These are phyloP conservation scores for Fusarium solani-melongenae DNA, from an alignment of 2,329 filamentous ascomycete genomes.

Conservation along the genomic window DNA sequence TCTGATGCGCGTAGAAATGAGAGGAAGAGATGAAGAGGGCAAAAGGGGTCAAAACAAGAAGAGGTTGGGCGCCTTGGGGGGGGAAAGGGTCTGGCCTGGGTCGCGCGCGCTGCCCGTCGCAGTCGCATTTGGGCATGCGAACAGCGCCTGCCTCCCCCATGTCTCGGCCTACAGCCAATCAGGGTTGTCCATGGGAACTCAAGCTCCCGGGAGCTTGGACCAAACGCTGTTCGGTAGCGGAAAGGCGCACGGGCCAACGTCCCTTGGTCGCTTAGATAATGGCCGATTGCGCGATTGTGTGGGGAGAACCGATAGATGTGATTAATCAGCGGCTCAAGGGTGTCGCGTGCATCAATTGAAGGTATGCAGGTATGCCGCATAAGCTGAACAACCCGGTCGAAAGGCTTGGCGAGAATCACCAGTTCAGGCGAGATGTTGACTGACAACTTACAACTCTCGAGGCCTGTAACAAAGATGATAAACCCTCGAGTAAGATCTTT, in stretches of 20 bases:
- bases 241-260: slow-evolving; percentile 29
- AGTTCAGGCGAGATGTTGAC: slow-evolving; percentile 4
- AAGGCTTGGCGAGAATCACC: slow-evolving; percentile 2
- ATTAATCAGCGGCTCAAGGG: not conserved
- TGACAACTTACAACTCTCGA: not conserved
- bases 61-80: slow-evolving; percentile 39
- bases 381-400: not conserved
- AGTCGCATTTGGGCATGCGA: slow-evolving; percentile 39
- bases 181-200: slow-evolving; percentile 19
- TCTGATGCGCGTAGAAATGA: slow-evolving; percentile 21
- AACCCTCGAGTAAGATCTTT: slow-evolving; percentile 43
- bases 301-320: slow-evolving; percentile 5
- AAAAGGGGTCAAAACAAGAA: slow-evolving; percentile 32
- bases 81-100: slow-evolving; percentile 17
- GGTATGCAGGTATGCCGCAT: slow-evolving; percentile 33
- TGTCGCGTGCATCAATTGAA: slow-evolving; percentile 44
- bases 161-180: slow-evolving; percentile 42
- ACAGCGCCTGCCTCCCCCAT: slow-evolving; percentile 22
- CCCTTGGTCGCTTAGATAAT: slow-evolving; percentile 25
- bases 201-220: slow-evolving; percentile 49
- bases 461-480: slow-evolving; percentile 26
- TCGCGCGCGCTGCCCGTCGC: slow-evolving; percentile 35
- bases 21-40: slow-evolving; percentile 1
- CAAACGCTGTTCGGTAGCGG: slow-evolving; percentile 35
- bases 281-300: slow-evolving; percentile 16